phyloP scores from a whole-genome alignment of 1,284 basidiomycete genomes.

The Cryptococcus depauperatus region DNA sequence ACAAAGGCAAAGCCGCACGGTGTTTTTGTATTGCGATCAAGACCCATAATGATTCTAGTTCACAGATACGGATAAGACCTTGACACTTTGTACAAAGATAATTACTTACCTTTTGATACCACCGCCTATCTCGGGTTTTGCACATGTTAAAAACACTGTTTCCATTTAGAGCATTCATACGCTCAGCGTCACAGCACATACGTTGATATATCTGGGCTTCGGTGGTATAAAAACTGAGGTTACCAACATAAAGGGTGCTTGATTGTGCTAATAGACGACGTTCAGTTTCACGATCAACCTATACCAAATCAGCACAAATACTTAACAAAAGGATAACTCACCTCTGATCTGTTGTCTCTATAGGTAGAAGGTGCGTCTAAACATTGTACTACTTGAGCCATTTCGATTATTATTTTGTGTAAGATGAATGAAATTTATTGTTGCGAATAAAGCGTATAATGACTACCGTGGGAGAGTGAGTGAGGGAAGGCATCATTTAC shows the following conservation, averaged over 20 bases:
- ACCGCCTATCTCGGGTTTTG: conserved; percentile 79
- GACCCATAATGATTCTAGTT: conserved; percentile 84
- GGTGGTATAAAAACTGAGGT: conserved; percentile 94
- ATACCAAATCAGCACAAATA: conserved; percentile 1
- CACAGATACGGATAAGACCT: not conserved
- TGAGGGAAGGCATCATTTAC: too few relatives aligned
- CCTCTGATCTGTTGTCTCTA: conserved; percentile 75
- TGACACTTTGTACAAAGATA: not conserved
- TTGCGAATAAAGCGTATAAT: too few relatives aligned
- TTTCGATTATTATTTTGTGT: conserved; percentile 39
- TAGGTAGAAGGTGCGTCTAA: conserved; percentile 92
- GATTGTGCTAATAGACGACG: conserved; percentile 48
- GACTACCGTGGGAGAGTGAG: conserved; percentile 13
- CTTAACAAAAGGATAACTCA: conserved; percentile 31
- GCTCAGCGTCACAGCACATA: conserved; percentile 16
- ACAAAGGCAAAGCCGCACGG: conserved; percentile 99
- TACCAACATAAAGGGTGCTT: conserved; percentile 71
- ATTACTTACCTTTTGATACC: conserved; percentile 70
- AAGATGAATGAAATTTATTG: not conserved
- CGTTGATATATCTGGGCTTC: conserved; percentile 98
- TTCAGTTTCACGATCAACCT: conserved; percentile 46
- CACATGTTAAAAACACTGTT: conserved; percentile 77
- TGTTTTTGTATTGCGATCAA: conserved; percentile 86
- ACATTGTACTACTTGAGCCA: conserved; percentile 77
- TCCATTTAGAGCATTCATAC: conserved; percentile 4